Evolutionary conservation across 176 grass and related monocot species (phyloP).

Genomic region (bread wheat (Triticum aestivum)): DNA sequence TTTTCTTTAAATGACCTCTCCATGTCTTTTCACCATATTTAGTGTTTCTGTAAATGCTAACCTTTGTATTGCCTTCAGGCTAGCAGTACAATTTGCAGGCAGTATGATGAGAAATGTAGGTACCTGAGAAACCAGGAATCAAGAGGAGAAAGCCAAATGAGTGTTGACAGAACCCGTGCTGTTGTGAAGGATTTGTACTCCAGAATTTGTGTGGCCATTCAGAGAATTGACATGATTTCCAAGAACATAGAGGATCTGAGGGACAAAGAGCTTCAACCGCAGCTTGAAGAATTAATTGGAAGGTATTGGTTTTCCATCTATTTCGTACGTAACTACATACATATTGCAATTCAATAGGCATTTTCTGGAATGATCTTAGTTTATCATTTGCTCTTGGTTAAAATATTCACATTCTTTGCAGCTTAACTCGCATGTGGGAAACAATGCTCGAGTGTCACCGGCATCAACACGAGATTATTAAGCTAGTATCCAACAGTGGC

Average conservation of each 20-base stretch:
- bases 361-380: conserved; percentile 8
- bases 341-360: neutral
- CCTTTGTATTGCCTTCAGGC: conserved; percentile 53
- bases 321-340: neutral
- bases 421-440: conserved; percentile 83
- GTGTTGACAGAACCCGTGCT: conserved; percentile 88
- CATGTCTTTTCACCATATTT: conserved; percentile 3
- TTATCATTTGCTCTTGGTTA: conserved; percentile 17
- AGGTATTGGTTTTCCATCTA: conserved; percentile 61
- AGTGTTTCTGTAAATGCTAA: conserved; percentile 12
- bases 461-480: conserved; percentile 57
- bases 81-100: conserved; percentile 63
- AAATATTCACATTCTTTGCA: conserved; percentile 35
- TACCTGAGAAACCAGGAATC: conserved; percentile 81
- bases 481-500: conserved; percentile 46
- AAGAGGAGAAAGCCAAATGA: conserved; percentile 61
- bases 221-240: conserved; percentile 90
- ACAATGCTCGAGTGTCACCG: conserved; percentile 80
- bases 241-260: conserved; percentile 94
- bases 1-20: conserved; percentile 8
- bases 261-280: conserved; percentile 98
- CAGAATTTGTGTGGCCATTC: conserved; percentile 89
- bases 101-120: conserved; percentile 88
- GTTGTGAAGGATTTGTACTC: conserved; percentile 90
- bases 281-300: conserved; percentile 95